Evolutionary conservation across 371 early-diverging fungal genomes (phyloP), one percentile per base, ranked within the genome.

Genomic region (Rhizomucor pusillus): DNA sequence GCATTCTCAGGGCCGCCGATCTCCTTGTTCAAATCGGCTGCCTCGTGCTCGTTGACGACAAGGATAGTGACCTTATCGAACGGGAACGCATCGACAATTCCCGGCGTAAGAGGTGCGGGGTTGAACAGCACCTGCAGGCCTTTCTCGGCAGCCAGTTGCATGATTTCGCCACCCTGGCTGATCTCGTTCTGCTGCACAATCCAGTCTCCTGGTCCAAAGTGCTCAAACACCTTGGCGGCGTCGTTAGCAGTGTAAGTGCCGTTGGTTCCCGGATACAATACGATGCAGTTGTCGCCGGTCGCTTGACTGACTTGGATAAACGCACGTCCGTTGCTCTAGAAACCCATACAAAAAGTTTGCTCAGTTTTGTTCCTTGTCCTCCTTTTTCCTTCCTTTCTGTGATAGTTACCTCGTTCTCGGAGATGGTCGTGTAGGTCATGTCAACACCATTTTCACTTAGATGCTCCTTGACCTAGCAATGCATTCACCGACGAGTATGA

Each of bases 121-220:
- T 96, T 96, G 66, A 91, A 88, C 43, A 89, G 67, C 1, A 92
- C 75, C 35, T 71, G 79, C 62, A 94, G 52, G 65, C 85, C 87
- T 51, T 67, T 65, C 22, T 75, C 67, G 20, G 71, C 79, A 10
- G 87, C 88, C 5, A 71, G 63, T 0, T 63, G 59, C 68, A 91
- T 80, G 16, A 89, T 85, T 3, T 78, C 83, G 3, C 84, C 86
- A 24, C 89, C 89, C 7, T 69, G 60, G 54, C 85, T 87, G 34
- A 91, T 89, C 61, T 96, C 97, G 67, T 93, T 94, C 49, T 93
- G 94, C 62, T 90, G 77, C 5, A 94, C 62, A 14, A 93, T 66
- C 82, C 82, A 82, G 51, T 87, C 87, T 34, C 85, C 81, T 11
- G 62, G 46, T 5, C 68, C 62, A 67, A 82, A 84, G 29, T 71